Evolutionary conservation across 129 eudicot genomes (phyloP).

Genomic region (Flaveria bidentis): DNA sequence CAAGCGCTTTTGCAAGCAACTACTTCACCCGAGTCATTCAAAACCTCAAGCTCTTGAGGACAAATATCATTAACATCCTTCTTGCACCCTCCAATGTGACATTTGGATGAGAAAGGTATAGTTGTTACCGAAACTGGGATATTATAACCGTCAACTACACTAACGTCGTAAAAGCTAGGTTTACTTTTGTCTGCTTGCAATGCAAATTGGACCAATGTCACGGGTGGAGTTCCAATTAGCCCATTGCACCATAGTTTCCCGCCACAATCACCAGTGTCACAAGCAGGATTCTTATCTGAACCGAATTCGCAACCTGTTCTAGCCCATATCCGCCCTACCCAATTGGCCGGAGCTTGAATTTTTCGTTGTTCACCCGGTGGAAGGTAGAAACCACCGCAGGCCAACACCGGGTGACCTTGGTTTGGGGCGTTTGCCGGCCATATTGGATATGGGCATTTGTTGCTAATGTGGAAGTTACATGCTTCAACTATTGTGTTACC

Average conservation of each 20-base stretch:
- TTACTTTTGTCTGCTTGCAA: conserved; percentile 55
- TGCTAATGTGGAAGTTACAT: conserved; percentile 57
- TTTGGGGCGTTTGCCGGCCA: conserved; percentile 92
- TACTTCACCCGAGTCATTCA: conserved; percentile 50
- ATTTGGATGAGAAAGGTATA: conserved; percentile 39
- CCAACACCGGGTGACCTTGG: conserved; percentile 67
- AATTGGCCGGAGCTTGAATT: conserved; percentile 65
- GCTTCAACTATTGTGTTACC: conserved; percentile 42
- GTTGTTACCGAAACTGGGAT: conserved; percentile 61
- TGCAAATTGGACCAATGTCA: conserved; percentile 65
- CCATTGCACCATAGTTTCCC: conserved; percentile 72
- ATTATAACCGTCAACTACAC: conserved; percentile 84
- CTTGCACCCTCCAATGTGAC: conserved; percentile 65
- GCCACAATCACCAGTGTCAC: conserved; percentile 90
- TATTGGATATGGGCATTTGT: conserved; percentile 79
- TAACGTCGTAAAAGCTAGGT: conserved; percentile 78
- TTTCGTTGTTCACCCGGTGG: conserved; percentile 41
- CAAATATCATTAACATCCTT: conserved; percentile 54
- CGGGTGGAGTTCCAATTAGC: conserved; percentile 75
- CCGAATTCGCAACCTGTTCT: conserved; percentile 78
- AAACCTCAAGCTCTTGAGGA: conserved; percentile 66
- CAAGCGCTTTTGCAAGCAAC: conserved; percentile 95
- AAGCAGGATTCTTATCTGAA: conserved; percentile 42
- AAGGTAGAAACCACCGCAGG: conserved; percentile 77
- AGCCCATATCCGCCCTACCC: conserved; percentile 94